Percentiles rank a stretch among this genome's conserved stretches.
These are phyloP conservation scores for Fusarium miscanthi DNA, from an alignment of 2,329 filamentous ascomycete genomes.

Conservation along the genomic window DNA sequence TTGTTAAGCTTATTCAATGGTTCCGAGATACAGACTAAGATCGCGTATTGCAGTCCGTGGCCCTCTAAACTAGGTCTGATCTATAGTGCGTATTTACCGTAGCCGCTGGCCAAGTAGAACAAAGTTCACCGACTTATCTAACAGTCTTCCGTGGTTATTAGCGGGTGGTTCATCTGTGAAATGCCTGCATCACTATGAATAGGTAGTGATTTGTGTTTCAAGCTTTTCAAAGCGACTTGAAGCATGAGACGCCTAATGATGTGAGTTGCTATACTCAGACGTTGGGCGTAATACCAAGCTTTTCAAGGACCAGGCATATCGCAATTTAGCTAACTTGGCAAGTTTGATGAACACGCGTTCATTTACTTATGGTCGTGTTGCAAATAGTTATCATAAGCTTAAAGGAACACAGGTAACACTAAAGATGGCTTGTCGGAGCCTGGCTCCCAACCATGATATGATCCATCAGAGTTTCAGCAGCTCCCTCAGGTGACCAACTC, in stretches of 20 bases:
- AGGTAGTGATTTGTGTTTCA: fast-evolving
- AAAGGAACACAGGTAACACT: fast-evolving
- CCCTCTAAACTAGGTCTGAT: fast-evolving
- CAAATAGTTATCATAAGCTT: fast-evolving
- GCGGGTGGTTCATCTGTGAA: fast-evolving
- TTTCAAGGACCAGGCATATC: background rate
- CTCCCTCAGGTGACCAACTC: slow-evolving; percentile 16
- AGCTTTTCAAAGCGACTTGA: fast-evolving
- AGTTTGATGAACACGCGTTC: fast-evolving
- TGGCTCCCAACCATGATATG: slow-evolving; percentile 18
- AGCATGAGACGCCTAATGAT: fast-evolving
- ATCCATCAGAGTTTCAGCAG: slow-evolving; percentile 30
- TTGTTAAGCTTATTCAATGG: background rate
- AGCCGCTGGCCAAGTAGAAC: fast-evolving
- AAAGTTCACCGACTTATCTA: background rate
- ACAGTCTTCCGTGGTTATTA: fast-evolving
- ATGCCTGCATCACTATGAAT: fast-evolving
- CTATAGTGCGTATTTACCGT: background rate
- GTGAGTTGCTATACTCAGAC: fast-evolving
- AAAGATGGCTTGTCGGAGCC: slow-evolving; percentile 20
- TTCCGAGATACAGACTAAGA: fast-evolving
- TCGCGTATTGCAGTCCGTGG: fast-evolving
- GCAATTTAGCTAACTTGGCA: fast-evolving
- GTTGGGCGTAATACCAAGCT: fast-evolving
- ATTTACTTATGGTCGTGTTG: background rate